A percentile compares a stretch with the other conserved stretches of the same genome.
Conservation (phyloP, 441 rosid species). For the Eutrema salsugineum region DNA sequence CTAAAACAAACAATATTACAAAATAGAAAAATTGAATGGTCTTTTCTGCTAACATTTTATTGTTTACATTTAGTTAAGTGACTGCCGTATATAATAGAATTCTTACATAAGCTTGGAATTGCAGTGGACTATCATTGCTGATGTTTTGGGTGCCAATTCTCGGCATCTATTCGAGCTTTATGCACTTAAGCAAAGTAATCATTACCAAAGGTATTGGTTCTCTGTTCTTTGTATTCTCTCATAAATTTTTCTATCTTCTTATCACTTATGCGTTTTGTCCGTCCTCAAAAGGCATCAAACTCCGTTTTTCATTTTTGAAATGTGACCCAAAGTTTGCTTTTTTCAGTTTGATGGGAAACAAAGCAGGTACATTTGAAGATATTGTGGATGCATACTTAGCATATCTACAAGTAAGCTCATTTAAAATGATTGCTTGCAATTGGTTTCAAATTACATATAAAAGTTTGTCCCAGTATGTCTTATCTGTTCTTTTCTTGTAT, state of each 20-base stretch:
- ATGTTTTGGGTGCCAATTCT: constrained; percentile 88
- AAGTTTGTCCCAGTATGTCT: not conserved
- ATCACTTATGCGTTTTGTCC: no score
- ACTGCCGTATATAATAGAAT: not conserved
- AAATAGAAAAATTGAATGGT: not conserved
- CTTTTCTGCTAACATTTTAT: not conserved
- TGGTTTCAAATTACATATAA: not conserved
- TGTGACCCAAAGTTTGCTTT: constrained; percentile 7
- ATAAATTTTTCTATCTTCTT: not conserved
- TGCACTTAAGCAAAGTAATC: constrained; percentile 82
- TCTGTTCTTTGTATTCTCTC: not conserved
- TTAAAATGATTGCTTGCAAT: not conserved
- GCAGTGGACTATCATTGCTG: constrained; percentile 80
- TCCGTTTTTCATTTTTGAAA: not conserved
- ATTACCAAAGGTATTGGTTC: constrained; percentile 61
- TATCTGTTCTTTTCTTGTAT: constrained; percentile 9
- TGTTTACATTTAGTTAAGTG: not conserved
- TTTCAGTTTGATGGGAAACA: constrained; percentile 63
- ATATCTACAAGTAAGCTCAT: constrained; percentile 64
- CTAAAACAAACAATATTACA: not conserved
- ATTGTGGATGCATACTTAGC: constrained; percentile 88
- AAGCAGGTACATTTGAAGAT: constrained; percentile 76
- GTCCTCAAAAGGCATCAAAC: not conserved
- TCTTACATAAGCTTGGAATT: constrained; percentile 27
- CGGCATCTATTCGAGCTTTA: constrained; percentile 94